Evolutionary conservation across 2,329 filamentous ascomycete species (phyloP), one percentile per base, ranked within the genome.

Genomic region (Clarireedia monteithiana): DNA sequence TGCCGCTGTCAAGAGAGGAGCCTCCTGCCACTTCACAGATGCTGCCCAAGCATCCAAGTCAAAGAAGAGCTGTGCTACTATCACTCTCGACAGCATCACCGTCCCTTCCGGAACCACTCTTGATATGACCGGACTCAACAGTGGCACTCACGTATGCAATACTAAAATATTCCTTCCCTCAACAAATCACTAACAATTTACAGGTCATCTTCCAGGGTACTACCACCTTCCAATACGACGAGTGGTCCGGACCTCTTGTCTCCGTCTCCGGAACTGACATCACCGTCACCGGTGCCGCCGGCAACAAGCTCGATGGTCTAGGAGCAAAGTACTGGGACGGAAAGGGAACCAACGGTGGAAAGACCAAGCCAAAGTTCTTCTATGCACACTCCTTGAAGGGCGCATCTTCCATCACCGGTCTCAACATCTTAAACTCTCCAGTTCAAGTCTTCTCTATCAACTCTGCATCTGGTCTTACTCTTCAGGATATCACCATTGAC

Each of bases 361-460:
- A 77, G 70, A 79, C 69, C 24, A 86, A 86, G 76, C 83, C 83
- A 60, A 81, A 84, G 73, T 82, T 85, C 72, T 83, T 84, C 74
- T 74, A 72, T 53, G 74, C 75, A 5, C 77, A 84, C 65, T 71
- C 70, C 55, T 64, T 85, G 55, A 78, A 68, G 38, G 68, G 73
- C 51, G 69, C 68, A 7, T 81, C 79, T 4, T 68, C 65, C 30
- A 81, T 83, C 68, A 71, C 67, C 24, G 70, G 71, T 53, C 65
- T 82, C 47, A 77, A 77, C 59, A 71, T 82, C 62, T 72, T 75
- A 66, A 81, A 82, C 68, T 75, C 77, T 12, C 79, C 79, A 2
- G 77, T 81, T 4, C 79, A 82, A 62, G 72, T 69, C 42, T 77
- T 81, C 68, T 74, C 67, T 50, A 69, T 75, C 59, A 74, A 79